Base-by-base conservation (phyloP, 2,329 filamentous ascomycete species). In the Diaporthe sp. region DNA sequence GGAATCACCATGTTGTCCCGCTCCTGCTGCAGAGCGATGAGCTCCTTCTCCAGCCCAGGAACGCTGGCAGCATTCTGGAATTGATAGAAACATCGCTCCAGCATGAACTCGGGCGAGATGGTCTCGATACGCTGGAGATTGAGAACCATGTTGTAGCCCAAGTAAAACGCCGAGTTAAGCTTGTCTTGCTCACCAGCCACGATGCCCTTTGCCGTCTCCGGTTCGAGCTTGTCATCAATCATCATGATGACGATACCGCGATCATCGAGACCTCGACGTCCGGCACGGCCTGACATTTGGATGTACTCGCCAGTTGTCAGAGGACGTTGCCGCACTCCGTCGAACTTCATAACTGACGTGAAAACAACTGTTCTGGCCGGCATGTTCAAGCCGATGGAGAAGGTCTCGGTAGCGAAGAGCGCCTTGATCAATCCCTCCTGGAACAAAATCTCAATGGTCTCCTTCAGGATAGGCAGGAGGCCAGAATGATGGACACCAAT, bases 211-310 rank as follows among this genome's bases (percentile, higher is more conserved):
- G 97, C 96, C n/a, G 94, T 92, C 2, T 95, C 92, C 1, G 97
- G 97, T 81, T 99, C 97, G 87, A 99, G 96, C 86, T 97, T 95
- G 84, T 97, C 94, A 82, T 97, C 94, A 77, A 99, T 94, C 96
- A 99, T 98, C 95, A 99, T 98, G 83, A 99, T 98, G 79, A 99
- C 97, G 80, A 98, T 97, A 90, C 97, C 97, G 79, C 97, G 94
- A 77, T 98, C 96, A 86, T 99, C 97, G 73, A 99, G 93, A 85
- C 97, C 97, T 91, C 97, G 93, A 90, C 97, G 94, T 82, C 97
- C 97, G 76, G 97, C 97, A 85, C 97, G 94, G 77, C 97, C 97
- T 72, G 97, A 98, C 97, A 99, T 99, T 83, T 99, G 97, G 71
- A 99, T 95, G 84, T 98, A 99, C 81, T 99, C 97, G 15, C 95